Percentiles rank a stretch among this genome's conserved stretches.
These are phyloP conservation scores for Dryas integrifolia DNA, from an alignment of 331 rosid genomes.

Conservation along the genomic window DNA sequence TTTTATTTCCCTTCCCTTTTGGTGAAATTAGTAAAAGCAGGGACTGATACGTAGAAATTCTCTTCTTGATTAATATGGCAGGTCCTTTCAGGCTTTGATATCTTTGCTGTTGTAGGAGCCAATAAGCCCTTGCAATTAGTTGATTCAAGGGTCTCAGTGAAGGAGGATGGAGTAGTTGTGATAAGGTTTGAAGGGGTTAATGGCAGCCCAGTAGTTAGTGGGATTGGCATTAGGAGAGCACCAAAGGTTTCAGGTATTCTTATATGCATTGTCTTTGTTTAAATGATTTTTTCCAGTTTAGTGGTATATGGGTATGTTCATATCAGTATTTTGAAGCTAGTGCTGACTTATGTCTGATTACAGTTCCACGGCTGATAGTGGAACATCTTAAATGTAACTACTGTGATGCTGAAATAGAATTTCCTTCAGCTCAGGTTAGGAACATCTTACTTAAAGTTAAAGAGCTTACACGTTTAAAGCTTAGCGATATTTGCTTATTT, in stretches of 20 bases:
- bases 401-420: conserved; percentile 58
- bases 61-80: conserved; percentile 35
- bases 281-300: conserved; percentile 1
- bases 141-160: conserved; percentile 54
- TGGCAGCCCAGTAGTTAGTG: conserved; percentile 78
- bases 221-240: conserved; percentile 70
- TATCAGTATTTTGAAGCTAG: background rate
- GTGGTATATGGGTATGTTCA: background rate
- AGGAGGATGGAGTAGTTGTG: conserved; percentile 55
- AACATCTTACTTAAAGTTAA: conserved; percentile 20
- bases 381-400: conserved; percentile 53
- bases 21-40: background rate
- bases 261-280: conserved; percentile 9
- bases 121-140: conserved; percentile 69
- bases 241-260: conserved; percentile 44
- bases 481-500: conserved; percentile 30
- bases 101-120: conserved; percentile 76
- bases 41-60: conserved; percentile 5
- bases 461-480: conserved; percentile 23
- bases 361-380: conserved; percentile 46
- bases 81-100: conserved; percentile 76
- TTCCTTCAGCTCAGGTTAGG: conserved; percentile 73
- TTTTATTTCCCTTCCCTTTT: background rate
- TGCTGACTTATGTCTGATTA: conserved; percentile 14
- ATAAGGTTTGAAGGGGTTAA: conserved; percentile 69